Evolutionary conservation across 805 yeast genomes (phyloP), one percentile per base, ranked within the genome.

Genomic region (Tanozyma kutaoensis): DNA sequence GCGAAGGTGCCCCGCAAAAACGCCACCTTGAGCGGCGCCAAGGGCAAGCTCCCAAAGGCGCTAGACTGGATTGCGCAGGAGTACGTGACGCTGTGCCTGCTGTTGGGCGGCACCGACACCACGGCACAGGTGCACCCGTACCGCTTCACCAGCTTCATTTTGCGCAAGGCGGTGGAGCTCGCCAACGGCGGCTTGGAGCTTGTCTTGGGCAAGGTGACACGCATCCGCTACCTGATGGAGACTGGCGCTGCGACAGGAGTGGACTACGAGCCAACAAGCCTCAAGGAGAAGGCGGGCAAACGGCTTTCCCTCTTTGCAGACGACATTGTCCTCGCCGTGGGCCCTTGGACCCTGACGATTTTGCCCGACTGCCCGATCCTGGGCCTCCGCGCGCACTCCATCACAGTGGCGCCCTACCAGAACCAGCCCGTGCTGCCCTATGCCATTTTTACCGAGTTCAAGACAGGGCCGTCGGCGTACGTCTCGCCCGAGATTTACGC

Each of bases 101-200:
- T 71, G 7, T 53, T 88, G 27, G 96, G 97, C 17, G 88, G 80
- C 14, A 66, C 70, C 17, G 86, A 77, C 34, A 74, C 93, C 10
- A 88, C 96, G 1, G 97, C 96, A 0, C 97, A 91, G 53, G 95
- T 91, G 5, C 96, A 88, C 47, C 97, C 98, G 2, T 84, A 78
- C 55, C 77, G 77, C 45, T 86, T 91, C 53, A 88, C 97, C n/a
- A 78, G 77, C 29, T 80, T 69, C 45, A 60, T 88, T 8, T 55
- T 88, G 34, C 70, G 72, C 36, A 77, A 81, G 44, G 93, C 94
- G 26, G 69, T 79, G 39, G 84, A 78, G 37, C 43, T 46, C 17
- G 37, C 58, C 24, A 57, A 77, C 2, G 93, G 91, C 7, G 72
- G 79, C 12, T 80, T 86, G n/a, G 91, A 80, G 39, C 56, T 91